These are phyloP conservation scores for Kodamaea leandrae DNA, from an alignment of 805 yeast genomes.

Conservation along the genomic window DNA sequence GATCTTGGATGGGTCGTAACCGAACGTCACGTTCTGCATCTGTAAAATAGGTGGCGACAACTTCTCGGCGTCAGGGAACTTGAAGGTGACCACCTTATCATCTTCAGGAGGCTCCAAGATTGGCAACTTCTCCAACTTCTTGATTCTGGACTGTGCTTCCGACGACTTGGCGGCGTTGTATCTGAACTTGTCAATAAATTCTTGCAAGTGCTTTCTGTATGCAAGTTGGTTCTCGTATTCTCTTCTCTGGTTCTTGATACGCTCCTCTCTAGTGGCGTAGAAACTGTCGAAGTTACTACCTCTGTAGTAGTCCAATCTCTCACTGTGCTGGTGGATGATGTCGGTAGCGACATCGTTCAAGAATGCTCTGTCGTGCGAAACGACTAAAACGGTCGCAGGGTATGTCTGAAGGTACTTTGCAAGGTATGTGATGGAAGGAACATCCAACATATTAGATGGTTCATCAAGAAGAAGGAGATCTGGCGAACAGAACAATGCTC, in stretches of 20 bases:
- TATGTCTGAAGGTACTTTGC: conserved; percentile 87
- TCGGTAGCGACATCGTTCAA: conserved; percentile 98
- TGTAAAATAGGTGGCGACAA: conserved; percentile 92
- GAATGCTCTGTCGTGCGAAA: conserved; percentile 97
- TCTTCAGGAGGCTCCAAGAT: conserved; percentile 91
- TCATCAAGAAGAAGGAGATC: conserved; percentile 92
- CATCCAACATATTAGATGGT: conserved; percentile 99
- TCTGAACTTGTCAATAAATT: conserved; percentile 92
- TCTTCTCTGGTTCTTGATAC: conserved; percentile 86
- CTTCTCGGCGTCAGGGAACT: conserved; percentile 92
- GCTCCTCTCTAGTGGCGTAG: conserved; percentile 91
- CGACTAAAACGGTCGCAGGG: conserved; percentile 90
- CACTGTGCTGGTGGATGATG: conserved; percentile 96
- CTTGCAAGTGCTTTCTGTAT: conserved; percentile 87
- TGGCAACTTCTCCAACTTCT: conserved; percentile 93
- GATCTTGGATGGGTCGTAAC: conserved; percentile 65
- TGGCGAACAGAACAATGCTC: conserved; percentile 97
- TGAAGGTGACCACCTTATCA: conserved; percentile 78
- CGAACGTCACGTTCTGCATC: conserved; percentile 81
- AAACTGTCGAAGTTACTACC: conserved; percentile 92
- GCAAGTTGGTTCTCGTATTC: conserved; percentile 99
- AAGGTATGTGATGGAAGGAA: conserved; percentile 92
- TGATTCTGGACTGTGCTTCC: conserved; percentile 97
- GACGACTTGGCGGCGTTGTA: conserved; percentile 97
- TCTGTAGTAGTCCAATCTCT: conserved; percentile 91